Conservation (phyloP, 2,329 filamentous ascomycete genomes). For the Phoma sp. region DNA sequence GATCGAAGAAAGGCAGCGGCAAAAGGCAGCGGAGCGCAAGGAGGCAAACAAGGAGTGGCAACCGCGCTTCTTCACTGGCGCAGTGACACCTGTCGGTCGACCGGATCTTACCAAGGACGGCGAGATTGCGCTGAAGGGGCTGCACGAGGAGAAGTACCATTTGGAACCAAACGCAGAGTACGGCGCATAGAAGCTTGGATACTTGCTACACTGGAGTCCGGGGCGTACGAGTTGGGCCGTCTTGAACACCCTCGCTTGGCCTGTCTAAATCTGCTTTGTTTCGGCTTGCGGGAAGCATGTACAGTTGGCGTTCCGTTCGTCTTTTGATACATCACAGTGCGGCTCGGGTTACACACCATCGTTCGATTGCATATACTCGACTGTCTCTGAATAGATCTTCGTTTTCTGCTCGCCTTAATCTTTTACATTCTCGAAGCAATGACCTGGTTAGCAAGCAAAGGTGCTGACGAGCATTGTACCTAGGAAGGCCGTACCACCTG, state of each 20-base stretch:
- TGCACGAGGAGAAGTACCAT: slow-evolving; percentile 60
- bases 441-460: too few relatives aligned
- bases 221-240: slow-evolving; percentile 1
- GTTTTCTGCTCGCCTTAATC: background rate
- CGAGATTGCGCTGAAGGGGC: slow-evolving; percentile 60
- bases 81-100: slow-evolving; percentile 64
- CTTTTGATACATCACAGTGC: slow-evolving; percentile 10
- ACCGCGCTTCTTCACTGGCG: slow-evolving; percentile 83
- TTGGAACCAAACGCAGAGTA: slow-evolving; percentile 55
- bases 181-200: slow-evolving; percentile 36
- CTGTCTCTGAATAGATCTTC: slow-evolving; percentile 12
- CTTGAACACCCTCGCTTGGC: slow-evolving; percentile 15
- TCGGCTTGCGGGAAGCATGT: slow-evolving; percentile 13
- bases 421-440: too few relatives aligned
- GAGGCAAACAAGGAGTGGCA: slow-evolving; percentile 72
- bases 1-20: slow-evolving; percentile 86
- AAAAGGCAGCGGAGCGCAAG: slow-evolving; percentile 82
- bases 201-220: slow-evolving; percentile 6
- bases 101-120: slow-evolving; percentile 70
- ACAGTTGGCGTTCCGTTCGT: slow-evolving; percentile 17
- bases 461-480: too few relatives aligned
- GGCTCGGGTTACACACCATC: slow-evolving; percentile 1
- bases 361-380: slow-evolving; percentile 17
- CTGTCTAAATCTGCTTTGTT: background rate
- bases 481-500: too few relatives aligned